These are phyloP conservation scores for Lachancea lanzarotensis DNA, from an alignment of 805 yeast genomes.

Conservation along the genomic window DNA sequence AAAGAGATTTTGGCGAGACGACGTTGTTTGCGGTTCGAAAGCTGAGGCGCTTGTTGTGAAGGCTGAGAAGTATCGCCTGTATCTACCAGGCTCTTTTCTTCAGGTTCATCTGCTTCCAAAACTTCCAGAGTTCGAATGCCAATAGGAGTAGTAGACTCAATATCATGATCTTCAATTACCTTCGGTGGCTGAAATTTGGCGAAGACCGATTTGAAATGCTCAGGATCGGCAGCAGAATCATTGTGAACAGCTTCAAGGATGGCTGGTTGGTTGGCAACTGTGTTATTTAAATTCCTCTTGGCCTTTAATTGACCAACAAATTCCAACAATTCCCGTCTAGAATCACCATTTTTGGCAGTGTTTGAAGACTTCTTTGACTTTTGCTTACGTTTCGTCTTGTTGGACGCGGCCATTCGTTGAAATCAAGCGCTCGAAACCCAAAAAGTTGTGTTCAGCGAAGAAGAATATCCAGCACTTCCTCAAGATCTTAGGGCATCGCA, in stretches of 20 bases:
- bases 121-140: neutral
- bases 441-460: too few relatives aligned
- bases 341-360: neutral
- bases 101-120: neutral
- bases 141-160: neutral
- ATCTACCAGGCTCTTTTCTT: neutral
- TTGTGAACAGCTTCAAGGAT: too few relatives aligned
- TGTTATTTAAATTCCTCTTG: neutral
- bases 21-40: conserved; percentile 44
- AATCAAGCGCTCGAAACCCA: too few relatives aligned
- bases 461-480: too few relatives aligned
- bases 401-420: conserved; percentile 5
- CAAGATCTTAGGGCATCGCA: neutral
- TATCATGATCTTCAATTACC: neutral
- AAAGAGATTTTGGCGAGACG: conserved; percentile 52
- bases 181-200: conserved; percentile 28
- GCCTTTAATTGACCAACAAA: conserved; percentile 1
- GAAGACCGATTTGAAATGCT: conserved; percentile 33
- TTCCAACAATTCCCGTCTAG: neutral
- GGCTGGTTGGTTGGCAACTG: too few relatives aligned
- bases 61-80: conserved; percentile 17
- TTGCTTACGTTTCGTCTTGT: conserved; percentile 4
- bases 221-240: neutral
- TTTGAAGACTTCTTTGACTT: neutral
- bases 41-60: conserved; percentile 30